Evolutionary conservation across 179 eudicot genomes (phyloP).

Genomic region (Beta lomatogona): DNA sequence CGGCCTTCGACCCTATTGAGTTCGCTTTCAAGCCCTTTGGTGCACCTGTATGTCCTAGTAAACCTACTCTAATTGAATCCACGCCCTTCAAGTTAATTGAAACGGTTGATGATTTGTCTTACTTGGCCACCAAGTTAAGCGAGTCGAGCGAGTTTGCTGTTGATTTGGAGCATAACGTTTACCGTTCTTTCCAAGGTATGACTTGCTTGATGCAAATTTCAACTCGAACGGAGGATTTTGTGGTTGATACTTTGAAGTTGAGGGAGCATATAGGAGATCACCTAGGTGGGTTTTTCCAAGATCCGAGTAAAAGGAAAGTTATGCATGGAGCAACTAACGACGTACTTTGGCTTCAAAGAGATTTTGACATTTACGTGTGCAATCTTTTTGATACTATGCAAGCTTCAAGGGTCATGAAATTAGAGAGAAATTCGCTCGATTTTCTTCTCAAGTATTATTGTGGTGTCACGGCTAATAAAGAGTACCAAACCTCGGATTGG

Average conservation of each 20-base stretch:
- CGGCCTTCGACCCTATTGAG: neutral
- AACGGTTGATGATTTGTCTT: neutral
- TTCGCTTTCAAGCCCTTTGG: neutral
- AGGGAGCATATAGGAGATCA: neutral
- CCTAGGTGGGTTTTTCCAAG: neutral
- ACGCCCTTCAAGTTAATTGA: constrained; percentile 8
- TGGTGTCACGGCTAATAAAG: neutral
- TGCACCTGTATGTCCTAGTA: neutral
- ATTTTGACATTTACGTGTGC: constrained; percentile 11
- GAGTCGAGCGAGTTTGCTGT: constrained; percentile 9
- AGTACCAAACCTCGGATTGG: constrained; percentile 13
- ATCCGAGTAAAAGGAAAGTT: constrained; percentile 5
- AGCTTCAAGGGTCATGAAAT: neutral
- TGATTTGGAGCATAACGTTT: constrained; percentile 12
- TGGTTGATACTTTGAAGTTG: constrained; percentile 11
- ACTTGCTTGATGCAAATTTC: constrained; percentile 28
- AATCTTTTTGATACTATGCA: constrained; percentile 19
- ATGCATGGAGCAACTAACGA: constrained; percentile 19
- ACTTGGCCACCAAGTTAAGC: neutral
- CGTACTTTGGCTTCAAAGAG: constrained; percentile 16
- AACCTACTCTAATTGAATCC: neutral
- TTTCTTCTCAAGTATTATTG: neutral
- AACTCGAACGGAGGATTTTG: constrained; percentile 10
- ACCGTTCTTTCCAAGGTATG: constrained; percentile 13
- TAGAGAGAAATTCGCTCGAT: neutral